A percentile compares a stretch with the other conserved stretches of the same genome.
These are phyloP conservation scores for Podospora tetraspora DNA, from an alignment of 495 filamentous ascomycete species.

Conservation along the genomic window DNA sequence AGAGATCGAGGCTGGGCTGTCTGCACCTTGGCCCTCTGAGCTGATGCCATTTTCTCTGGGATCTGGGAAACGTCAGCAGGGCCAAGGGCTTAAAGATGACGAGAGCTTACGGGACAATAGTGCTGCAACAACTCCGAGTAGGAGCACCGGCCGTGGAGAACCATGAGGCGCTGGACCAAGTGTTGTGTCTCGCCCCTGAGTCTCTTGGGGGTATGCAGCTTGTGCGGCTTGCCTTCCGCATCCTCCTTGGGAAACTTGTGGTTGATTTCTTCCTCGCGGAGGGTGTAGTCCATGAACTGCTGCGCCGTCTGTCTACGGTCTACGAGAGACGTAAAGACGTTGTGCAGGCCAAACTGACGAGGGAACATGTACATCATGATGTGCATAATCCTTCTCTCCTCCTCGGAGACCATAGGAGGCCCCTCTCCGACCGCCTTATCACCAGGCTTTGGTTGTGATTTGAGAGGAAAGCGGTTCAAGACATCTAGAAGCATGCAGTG, in stretches of 20 bases:
- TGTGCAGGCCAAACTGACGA: conserved; percentile 81
- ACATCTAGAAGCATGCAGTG: conserved; percentile 56
- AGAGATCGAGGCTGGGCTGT: background rate
- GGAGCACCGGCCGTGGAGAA: conserved; percentile 64
- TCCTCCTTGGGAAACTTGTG: conserved; percentile 28
- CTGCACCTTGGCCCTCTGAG: background rate
- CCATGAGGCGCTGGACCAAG: conserved; percentile 64
- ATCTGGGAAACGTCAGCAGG: background rate
- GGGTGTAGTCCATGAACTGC: conserved; percentile 72
- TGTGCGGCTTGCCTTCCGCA: conserved; percentile 10
- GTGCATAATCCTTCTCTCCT: conserved; percentile 56
- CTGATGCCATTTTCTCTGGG: conserved; percentile 7
- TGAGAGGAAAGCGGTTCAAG: conserved; percentile 64
- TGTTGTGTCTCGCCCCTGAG: conserved; percentile 56
- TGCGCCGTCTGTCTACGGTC: conserved; percentile 61
- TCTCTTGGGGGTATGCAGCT: conserved; percentile 62
- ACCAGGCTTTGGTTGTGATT: conserved; percentile 5
- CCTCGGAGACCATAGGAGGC: conserved; percentile 19
- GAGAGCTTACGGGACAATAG: conserved; percentile 66
- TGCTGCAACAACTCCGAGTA: conserved; percentile 71
- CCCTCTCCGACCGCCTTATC: conserved; percentile 5
- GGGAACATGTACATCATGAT: conserved; percentile 94
- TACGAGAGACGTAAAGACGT: conserved; percentile 72
- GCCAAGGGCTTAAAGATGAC: background rate
- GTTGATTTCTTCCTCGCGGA: conserved; percentile 77